These are phyloP conservation scores for Epichloe gansuensis DNA, from an alignment of 2,329 filamentous ascomycete species.

Conservation along the genomic window DNA sequence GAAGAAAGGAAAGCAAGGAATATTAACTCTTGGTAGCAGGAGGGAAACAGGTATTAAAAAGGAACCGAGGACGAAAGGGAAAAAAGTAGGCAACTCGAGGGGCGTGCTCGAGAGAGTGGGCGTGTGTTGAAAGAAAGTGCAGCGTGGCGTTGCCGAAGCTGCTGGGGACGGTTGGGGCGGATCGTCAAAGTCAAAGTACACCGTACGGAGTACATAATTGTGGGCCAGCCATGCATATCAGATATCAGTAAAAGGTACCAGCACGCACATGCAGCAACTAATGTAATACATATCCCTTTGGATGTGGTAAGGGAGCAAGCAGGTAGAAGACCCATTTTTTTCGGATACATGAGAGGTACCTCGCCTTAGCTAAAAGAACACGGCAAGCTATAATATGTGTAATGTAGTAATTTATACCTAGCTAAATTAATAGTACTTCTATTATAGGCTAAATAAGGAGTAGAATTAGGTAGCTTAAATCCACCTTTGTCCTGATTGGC, in stretches of 20 bases:
- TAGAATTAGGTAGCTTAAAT: too few species aligned
- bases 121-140: not conserved
- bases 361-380: too few species aligned
- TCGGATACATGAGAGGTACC: too few species aligned
- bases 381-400: too few species aligned
- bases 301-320: too few species aligned
- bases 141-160: constrained; percentile 1
- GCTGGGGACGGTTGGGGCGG: constrained; percentile 8
- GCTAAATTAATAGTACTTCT: too few species aligned
- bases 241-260: not conserved
- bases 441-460: too few species aligned
- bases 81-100: not conserved
- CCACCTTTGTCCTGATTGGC: too few species aligned
- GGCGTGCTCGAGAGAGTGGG: constrained; percentile 1
- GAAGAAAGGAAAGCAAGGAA: not conserved
- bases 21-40: not conserved
- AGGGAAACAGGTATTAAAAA: constrained; percentile 1
- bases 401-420: too few species aligned
- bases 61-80: not conserved
- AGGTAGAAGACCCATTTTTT: too few species aligned
- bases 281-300: too few species aligned
- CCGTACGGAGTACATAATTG: too few species aligned
- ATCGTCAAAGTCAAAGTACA: not conserved
- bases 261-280: not conserved
- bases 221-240: not conserved